Base-by-base conservation (phyloP, 176 grass and related monocot species). In the Carex kokanica region DNA sequence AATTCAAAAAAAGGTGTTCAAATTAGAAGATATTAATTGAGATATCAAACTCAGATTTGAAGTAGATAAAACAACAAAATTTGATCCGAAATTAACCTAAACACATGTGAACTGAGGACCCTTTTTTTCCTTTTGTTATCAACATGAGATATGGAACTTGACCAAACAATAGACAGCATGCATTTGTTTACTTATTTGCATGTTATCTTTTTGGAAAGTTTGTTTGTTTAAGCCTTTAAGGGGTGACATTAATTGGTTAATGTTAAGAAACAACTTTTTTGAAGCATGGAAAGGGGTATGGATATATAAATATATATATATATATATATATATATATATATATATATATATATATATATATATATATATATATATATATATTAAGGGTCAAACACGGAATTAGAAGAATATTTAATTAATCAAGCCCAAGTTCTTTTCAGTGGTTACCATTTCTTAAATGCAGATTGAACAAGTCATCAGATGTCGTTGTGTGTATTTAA, bases 321-420 rank as follows among this genome's bases (percentile, higher is more conserved):
- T n/a, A n/a, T n/a, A n/a, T n/a, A n/a, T n/a, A n/a, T n/a, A n/a
- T n/a, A n/a, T n/a, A n/a, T n/a, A n/a, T n/a, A n/a, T n/a, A n/a
- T n/a, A n/a, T n/a, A n/a, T n/a, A n/a, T n/a, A n/a, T n/a, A n/a
- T n/a, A n/a, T n/a, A n/a, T n/a, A n/a, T n/a, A n/a, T n/a, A n/a
- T n/a, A n/a, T n/a, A n/a, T n/a, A n/a, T n/a, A n/a, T n/a, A n/a
- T n/a, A 2, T 27, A 24, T n/a, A n/a, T 5, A 2, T 27, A 24
- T 52, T 74, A 53, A 74, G 52, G 72, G 71, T 75, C 72, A 54
- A 75, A n/a, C 47, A 75, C 47, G 72, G 21, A 75, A 29, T 54
- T 75, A 54, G 12, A 75, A 29, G 47, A 53, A 54, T 54, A 47
- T 16, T 15, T 52, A 38, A 14, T 24, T 52, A 38, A n/a, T n/a